Conservation (phyloP, 768 basidiomycete genomes). For the Leccinum uliginosum region DNA sequence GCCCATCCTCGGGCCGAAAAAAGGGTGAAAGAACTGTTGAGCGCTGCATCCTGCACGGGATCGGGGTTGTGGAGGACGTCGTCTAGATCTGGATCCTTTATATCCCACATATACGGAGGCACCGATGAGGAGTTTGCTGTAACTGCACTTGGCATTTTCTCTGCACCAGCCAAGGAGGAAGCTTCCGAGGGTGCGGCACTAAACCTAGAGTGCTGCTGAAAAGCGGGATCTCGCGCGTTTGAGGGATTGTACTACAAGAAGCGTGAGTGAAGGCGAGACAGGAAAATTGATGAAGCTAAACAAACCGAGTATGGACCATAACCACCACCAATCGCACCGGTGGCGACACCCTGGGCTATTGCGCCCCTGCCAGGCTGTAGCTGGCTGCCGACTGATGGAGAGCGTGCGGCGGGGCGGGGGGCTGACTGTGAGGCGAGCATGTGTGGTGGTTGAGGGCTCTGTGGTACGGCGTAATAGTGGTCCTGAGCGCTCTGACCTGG, state of each 20-base stretch:
- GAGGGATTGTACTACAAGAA: constrained; percentile 51
- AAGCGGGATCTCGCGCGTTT: constrained; percentile 37
- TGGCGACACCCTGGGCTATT: constrained; percentile 75
- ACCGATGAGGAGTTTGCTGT: constrained; percentile 54
- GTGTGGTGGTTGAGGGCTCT: constrained; percentile 46
- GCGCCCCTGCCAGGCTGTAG: constrained; percentile 43
- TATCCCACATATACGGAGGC: constrained; percentile 73
- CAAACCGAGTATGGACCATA: constrained; percentile 88
- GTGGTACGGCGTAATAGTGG: constrained; percentile 61
- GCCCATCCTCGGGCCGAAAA: constrained; percentile 83
- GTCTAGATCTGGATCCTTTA: constrained; percentile 80
- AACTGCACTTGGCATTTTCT: constrained; percentile 29
- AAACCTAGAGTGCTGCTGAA: constrained; percentile 49
- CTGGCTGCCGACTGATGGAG: constrained; percentile 26
- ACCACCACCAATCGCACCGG: constrained; percentile 69
- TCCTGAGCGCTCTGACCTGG: constrained; percentile 45
- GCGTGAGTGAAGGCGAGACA: constrained; percentile 1
- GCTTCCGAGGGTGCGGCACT: constrained; percentile 50
- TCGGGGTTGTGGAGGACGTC: constrained; percentile 89
- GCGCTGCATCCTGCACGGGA: constrained; percentile 59
- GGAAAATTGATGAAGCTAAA: constrained; percentile 7
- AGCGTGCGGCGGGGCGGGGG: constrained; percentile 24
- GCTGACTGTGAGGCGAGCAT: constrained; percentile 26
- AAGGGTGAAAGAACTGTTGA: constrained; percentile 58
- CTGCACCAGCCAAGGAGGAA: constrained; percentile 36